Conservation (phyloP, 2,329 filamentous ascomycete genomes). For the Lachnum nothofagi region DNA sequence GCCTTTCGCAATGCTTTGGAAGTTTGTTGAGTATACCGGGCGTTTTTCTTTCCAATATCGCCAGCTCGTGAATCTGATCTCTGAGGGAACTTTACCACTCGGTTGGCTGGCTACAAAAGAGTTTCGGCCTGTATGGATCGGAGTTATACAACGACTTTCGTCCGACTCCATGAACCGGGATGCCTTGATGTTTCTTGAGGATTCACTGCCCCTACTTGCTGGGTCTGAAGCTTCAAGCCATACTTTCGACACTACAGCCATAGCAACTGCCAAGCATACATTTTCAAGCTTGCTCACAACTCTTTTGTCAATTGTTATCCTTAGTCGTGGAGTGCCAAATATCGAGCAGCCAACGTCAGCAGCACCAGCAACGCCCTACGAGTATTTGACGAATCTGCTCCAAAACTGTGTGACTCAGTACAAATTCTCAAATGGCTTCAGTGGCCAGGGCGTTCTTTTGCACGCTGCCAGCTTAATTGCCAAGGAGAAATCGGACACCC, state of each 20-base stretch:
- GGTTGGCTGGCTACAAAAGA: conserved; percentile 43
- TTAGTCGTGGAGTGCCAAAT: conserved; percentile 16
- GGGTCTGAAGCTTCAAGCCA: not conserved
- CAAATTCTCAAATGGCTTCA: not conserved
- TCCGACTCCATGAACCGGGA: conserved; percentile 31
- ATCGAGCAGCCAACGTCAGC: not conserved
- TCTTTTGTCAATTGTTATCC: conserved; percentile 36
- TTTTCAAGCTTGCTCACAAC: conserved; percentile 40
- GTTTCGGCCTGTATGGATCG: conserved; percentile 40
- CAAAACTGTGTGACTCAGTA: conserved; percentile 12
- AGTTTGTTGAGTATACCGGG: conserved; percentile 32
- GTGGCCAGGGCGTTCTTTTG: conserved; percentile 13
- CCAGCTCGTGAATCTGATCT: conserved; percentile 36
- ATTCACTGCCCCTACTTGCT: conserved; percentile 32
- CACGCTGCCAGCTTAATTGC: conserved; percentile 22
- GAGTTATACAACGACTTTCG: conserved; percentile 36
- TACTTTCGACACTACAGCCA: conserved; percentile 3
- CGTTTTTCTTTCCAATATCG: conserved; percentile 35
- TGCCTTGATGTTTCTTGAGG: conserved; percentile 35
- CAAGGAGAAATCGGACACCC: not conserved
- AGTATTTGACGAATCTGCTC: conserved; percentile 17
- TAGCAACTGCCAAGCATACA: conserved; percentile 32
- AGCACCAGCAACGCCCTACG: conserved; percentile 1
- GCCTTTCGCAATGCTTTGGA: conserved; percentile 34
- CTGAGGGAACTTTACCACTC: conserved; percentile 34